Evolutionary conservation across 495 filamentous ascomycete species (phyloP).

Genomic region (Aspergillus sclerotioniger): DNA sequence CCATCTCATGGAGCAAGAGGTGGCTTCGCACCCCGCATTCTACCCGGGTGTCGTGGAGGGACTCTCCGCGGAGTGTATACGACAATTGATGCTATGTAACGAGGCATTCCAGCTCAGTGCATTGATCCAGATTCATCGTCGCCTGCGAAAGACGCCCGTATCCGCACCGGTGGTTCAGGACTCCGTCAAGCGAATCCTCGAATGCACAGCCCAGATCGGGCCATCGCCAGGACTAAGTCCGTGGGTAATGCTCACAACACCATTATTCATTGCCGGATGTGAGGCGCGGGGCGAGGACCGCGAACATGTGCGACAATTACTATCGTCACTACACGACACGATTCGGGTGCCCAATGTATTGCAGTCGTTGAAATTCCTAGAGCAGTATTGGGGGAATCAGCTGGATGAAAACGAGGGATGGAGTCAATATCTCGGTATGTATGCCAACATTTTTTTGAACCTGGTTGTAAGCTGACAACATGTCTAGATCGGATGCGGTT

Average conservation of each 20-base stretch:
- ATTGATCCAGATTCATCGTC: slow-evolving; percentile 44
- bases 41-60: slow-evolving; percentile 42
- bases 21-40: slow-evolving; percentile 31
- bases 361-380: slow-evolving; percentile 44
- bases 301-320: slow-evolving; percentile 33
- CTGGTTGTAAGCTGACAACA: no score
- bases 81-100: slow-evolving; percentile 44
- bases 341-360: slow-evolving; percentile 47
- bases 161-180: slow-evolving; percentile 36
- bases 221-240: slow-evolving; percentile 43
- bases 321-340: slow-evolving; percentile 41
- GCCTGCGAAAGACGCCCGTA: slow-evolving; percentile 36
- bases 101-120: slow-evolving; percentile 48
- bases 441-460: neutral
- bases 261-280: slow-evolving; percentile 47
- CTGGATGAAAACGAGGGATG: slow-evolving; percentile 43
- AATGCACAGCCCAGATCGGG: slow-evolving; percentile 42
- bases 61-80: slow-evolving; percentile 33
- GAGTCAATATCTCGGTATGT: slow-evolving; percentile 45
- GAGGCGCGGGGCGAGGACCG: slow-evolving; percentile 42
- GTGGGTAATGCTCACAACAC: slow-evolving; percentile 49
- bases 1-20: slow-evolving; percentile 36
- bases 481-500: slow-evolving; percentile 44
- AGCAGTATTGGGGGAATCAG: slow-evolving; percentile 44
- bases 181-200: slow-evolving; percentile 42